Percentiles rank a stretch among this genome's conserved stretches.
Conservation (phyloP, 164 flowering plant genomes). For the Malania oleifera region DNA sequence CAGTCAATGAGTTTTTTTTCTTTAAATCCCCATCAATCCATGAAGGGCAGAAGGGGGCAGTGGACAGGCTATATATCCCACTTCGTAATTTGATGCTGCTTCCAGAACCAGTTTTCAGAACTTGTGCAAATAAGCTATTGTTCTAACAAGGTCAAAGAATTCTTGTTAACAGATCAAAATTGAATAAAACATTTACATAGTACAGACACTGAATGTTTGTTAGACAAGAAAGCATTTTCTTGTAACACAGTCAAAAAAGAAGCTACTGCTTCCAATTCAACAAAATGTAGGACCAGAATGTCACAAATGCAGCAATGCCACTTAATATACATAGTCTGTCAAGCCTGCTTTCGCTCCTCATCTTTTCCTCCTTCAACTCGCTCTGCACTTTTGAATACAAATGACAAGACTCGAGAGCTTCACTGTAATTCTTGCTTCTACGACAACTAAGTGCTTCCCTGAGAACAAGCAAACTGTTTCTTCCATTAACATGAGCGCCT, state of each 20-base stretch:
- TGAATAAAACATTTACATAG: conserved; percentile 13
- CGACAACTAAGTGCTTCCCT: conserved; percentile 68
- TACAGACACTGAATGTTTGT: conserved; percentile 3
- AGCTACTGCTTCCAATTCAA: conserved; percentile 18
- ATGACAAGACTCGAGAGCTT: conserved; percentile 69
- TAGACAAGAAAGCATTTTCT: conserved; percentile 10
- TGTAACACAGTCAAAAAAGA: conserved; percentile 7
- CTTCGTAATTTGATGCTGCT: too few species aligned
- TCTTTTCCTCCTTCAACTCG: conserved; percentile 82
- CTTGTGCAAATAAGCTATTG: not conserved
- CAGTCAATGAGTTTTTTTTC: too few species aligned
- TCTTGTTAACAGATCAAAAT: conserved; percentile 16
- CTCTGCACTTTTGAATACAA: conserved; percentile 70
- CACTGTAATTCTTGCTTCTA: conserved; percentile 77
- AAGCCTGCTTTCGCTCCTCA: conserved; percentile 78
- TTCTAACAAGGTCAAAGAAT: not conserved
- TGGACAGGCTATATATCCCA: too few species aligned
- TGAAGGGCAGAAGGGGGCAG: too few species aligned
- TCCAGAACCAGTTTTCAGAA: too few species aligned
- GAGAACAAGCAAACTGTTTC: conserved; percentile 78
- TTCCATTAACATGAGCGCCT: conserved; percentile 80
- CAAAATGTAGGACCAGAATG: conserved; percentile 62
- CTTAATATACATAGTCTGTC: conserved; percentile 70
- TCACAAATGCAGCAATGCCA: conserved; percentile 63
- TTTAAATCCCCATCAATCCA: too few species aligned